Evolutionary conservation across 2,329 filamentous ascomycete species (phyloP), one percentile per base, ranked within the genome.

Genomic region (Lasiodiplodia citricola): DNA sequence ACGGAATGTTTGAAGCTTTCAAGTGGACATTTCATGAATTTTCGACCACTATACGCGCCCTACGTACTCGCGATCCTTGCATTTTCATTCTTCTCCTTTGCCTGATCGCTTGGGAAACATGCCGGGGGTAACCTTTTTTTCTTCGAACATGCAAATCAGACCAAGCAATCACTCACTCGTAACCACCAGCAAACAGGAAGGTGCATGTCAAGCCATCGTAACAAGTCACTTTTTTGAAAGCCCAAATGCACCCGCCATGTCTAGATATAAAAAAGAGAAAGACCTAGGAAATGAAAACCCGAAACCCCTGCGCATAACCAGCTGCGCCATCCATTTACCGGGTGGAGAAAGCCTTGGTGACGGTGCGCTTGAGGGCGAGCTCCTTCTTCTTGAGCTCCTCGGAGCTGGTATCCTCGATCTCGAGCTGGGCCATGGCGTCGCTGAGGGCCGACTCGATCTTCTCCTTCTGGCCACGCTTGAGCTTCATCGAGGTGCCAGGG

Each of bases 311-410:
- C 44, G 37, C 54, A 51, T 21, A 5, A n/a, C 65, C 52, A 35
- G 41, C 41, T 52, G 47, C 56, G 50, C 66, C 56, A 54, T 35
- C 25, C 66, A 68, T 73, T 90, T 94, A 97, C 84, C 93, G 91
- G 80, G 93, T 94, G 73, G 93, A 90, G 93, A 97, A 97, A 78
- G 92, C 94, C 92, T 98, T 99, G 85, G 96, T 99, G 78, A 99
- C 94, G 76, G 97, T 89, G 80, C 96, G 89, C 93, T 98, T 99
- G 73, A 99, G 89, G 71, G 94, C 94, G 74, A 99, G 87, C 88
- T 99, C 96, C 91, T 97, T 97, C 93, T 98, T 98, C 93, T 97
- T 98, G 76, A 99, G 87, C 81, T 99, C 96, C 77, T 99, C 96
- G 71, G 94, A 92, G 72, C 86, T 85, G 69, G 93, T 92, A 76